Percentiles rank a stretch among this genome's conserved stretches.
phyloP scores from a whole-genome alignment of 2,329 filamentous ascomycete genomes.

The Xylaria sp. region DNA sequence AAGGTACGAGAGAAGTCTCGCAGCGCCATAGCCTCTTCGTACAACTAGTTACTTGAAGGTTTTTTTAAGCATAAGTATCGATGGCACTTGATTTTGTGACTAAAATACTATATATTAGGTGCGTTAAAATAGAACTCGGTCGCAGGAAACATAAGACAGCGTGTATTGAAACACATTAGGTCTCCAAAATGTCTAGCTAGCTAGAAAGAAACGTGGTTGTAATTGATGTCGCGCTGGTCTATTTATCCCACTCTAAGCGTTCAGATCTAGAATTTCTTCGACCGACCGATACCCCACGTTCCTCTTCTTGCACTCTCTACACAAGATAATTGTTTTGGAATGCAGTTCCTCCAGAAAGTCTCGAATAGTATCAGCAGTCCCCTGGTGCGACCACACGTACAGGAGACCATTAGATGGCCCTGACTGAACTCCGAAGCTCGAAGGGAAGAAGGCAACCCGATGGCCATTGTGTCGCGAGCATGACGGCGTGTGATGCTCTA shows the following conservation, averaged over 20 bases:
- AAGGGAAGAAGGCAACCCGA: slow-evolving; percentile 41
- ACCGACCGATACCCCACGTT: slow-evolving; percentile 38
- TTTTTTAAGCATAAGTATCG: too few species aligned
- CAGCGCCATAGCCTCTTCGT: neutral
- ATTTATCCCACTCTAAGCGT: neutral
- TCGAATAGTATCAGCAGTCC: slow-evolving; percentile 29
- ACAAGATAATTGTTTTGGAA: slow-evolving; percentile 41
- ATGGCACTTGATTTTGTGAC: too few species aligned
- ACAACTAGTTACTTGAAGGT: neutral
- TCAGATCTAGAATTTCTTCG: slow-evolving; percentile 38
- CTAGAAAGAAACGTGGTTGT: neutral
- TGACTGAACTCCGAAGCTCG: slow-evolving; percentile 37
- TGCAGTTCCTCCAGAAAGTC: slow-evolving; percentile 40
- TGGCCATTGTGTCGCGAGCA: slow-evolving; percentile 39
- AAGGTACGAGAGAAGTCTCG: neutral
- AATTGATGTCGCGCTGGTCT: neutral
- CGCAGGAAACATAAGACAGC: neutral
- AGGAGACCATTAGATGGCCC: slow-evolving; percentile 34
- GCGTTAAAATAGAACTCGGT: neutral
- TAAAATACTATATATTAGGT: too few species aligned
- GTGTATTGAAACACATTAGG: neutral
- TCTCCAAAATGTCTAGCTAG: neutral
- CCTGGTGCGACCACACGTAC: slow-evolving; percentile 37
- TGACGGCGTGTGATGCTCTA: slow-evolving; percentile 38
- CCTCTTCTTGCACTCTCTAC: slow-evolving; percentile 37